Evolutionary conservation across 805 yeast genomes (phyloP).

Genomic region (Hanseniaspora lindneri): DNA sequence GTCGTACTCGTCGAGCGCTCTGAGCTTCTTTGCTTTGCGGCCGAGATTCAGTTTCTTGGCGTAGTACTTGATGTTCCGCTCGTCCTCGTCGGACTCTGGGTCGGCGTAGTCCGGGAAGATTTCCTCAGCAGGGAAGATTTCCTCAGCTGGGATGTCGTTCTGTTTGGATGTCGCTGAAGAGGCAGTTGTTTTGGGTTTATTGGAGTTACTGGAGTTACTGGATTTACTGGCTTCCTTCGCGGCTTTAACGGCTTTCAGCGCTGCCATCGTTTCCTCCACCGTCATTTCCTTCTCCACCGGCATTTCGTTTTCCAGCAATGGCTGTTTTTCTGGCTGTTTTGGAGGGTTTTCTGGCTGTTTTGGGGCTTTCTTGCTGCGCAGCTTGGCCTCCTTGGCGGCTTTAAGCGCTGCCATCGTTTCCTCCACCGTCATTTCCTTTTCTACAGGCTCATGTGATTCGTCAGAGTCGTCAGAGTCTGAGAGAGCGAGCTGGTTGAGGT

Average conservation of each 20-base stretch:
- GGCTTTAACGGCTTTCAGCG: conserved; percentile 25
- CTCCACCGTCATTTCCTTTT: conserved; percentile 30
- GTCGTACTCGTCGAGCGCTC: conserved; percentile 50
- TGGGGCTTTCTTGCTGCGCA: conserved; percentile 3
- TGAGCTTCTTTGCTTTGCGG: conserved; percentile 39
- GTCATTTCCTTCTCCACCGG: conserved; percentile 26
- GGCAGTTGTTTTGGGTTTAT: too few species aligned
- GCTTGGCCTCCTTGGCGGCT: conserved; percentile 31
- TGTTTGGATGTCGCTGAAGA: too few species aligned
- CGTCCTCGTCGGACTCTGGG: conserved; percentile 46
- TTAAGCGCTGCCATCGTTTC: conserved; percentile 37
- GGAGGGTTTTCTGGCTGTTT: conserved; percentile 27
- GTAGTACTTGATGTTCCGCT: conserved; percentile 68
- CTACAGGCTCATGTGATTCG: conserved; percentile 18
- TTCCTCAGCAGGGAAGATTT: conserved; percentile 17
- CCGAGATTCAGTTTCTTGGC: conserved; percentile 70
- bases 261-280: conserved; percentile 31
- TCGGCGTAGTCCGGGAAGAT: conserved; percentile 36
- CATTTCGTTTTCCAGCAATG: too few species aligned
- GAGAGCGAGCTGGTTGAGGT: not conserved
- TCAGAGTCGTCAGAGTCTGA: conserved; percentile 4
- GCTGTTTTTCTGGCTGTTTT: too few species aligned
- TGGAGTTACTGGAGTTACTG: too few species aligned
- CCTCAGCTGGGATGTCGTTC: conserved; percentile 17
- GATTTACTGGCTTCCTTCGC: too few species aligned